Base-by-base conservation (phyloP, 2,329 filamentous ascomycete genomes). In the Amauroascus verrucosus region DNA sequence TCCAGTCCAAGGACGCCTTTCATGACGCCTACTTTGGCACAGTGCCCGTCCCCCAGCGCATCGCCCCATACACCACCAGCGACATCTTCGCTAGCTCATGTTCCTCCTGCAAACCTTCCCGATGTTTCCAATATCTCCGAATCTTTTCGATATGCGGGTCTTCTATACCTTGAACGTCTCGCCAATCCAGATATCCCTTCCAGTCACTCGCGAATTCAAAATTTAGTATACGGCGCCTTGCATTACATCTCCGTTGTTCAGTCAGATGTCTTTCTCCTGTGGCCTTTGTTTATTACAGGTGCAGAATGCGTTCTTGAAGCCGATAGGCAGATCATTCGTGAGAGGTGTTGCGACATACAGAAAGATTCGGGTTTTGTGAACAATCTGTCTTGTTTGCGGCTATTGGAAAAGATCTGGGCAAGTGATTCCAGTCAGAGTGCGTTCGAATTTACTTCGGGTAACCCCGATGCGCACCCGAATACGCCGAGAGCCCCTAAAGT, bases 331-430 rank as follows among this genome's bases (percentile, higher is more conserved):
- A 81, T 90, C 55, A 85, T 96, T 50, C 82, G 89, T 51, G 77
- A 81, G 59, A 84, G 89, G 61, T 95, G 88, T 70, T 77, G 83
- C 43, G 88, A 91, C 64, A 91, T 96, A 59, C 89, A 91, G 76
- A 80, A 82, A 28, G 85, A 91, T 59, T 91, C 86, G 51, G 90
- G 90, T 1, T 96, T 96, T 71, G 87, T 89, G 76, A 96, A 95
- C 71, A 96, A 95, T 66, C 77, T 94, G 38, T 85, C 86, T 6
- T 88, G 86, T 6, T 76, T 96, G 24, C 86, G 93, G 62, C 82
- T 95, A 3, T 71, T 96, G 40, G 90, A 96, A 73, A 82, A 83
- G 62, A 78, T 95, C 14, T 96, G 91, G 90, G 75, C 76, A 11
- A 78, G 63, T 18, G 61, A 65, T 16, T 51, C 55, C 24, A 51